Percentiles rank a stretch among this genome's conserved stretches.
These are phyloP conservation scores for Kockiozyma suomiensis DNA, from an alignment of 805 yeast genomes.

Conservation along the genomic window DNA sequence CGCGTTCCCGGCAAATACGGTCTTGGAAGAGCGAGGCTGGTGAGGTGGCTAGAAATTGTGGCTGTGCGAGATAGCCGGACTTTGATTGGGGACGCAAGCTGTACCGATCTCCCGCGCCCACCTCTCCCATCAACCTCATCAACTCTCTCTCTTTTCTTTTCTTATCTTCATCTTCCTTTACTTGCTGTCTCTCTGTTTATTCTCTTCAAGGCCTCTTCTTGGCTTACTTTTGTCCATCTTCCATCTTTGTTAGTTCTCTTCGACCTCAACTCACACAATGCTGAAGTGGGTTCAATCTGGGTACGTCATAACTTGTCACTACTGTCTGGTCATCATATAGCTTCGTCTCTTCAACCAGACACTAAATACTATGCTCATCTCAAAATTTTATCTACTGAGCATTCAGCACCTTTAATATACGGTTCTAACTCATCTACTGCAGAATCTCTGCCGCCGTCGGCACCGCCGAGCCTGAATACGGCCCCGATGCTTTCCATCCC, in stretches of 20 bases:
- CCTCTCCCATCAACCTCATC: not conserved
- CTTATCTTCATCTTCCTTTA: not conserved
- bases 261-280: conserved; percentile 45
- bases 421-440: not conserved
- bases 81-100: not conserved
- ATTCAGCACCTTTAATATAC: not conserved
- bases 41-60: not conserved
- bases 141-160: not conserved
- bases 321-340: no score
- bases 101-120: not conserved
- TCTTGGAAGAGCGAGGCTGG: not conserved
- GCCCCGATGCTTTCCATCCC: conserved; percentile 88
- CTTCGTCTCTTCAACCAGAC: no score
- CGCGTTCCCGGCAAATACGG: not conserved
- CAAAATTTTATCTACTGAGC: no score
- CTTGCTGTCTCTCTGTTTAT: not conserved
- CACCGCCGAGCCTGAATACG: conserved; percentile 96
- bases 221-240: not conserved
- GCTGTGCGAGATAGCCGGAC: not conserved
- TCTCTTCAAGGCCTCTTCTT: not conserved
- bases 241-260: not conserved
- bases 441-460: conserved; percentile 88
- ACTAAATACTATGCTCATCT: no score
- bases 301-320: conserved; percentile 37
- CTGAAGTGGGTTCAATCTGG: conserved; percentile 80